Evolutionary conservation across 2,329 filamentous ascomycete species (phyloP).

Genomic region (Epichloe uncinata): DNA sequence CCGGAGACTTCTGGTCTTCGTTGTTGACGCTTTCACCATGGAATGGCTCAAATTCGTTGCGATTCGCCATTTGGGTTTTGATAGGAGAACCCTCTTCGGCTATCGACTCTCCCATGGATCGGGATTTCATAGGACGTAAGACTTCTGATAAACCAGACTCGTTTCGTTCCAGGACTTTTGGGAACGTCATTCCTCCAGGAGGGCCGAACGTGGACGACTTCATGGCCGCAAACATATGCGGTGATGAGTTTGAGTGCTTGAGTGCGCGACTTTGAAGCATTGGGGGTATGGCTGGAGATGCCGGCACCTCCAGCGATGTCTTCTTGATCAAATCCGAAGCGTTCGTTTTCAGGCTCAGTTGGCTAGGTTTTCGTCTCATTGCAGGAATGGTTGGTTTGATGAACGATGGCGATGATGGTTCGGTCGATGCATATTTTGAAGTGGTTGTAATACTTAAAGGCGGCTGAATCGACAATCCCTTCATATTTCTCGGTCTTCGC

Average conservation of each 20-base stretch:
- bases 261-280: constrained; percentile 49
- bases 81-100: constrained; percentile 46
- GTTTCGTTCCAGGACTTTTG: constrained; percentile 45
- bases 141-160: constrained; percentile 47
- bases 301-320: constrained; percentile 38
- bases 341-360: constrained; percentile 64
- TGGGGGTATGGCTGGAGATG: constrained; percentile 41
- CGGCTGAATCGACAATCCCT: constrained; percentile 67
- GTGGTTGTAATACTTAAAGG: constrained; percentile 34
- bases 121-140: constrained; percentile 36
- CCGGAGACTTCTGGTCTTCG: constrained; percentile 68
- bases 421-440: constrained; percentile 40
- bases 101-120: constrained; percentile 30
- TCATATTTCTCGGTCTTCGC: constrained; percentile 67
- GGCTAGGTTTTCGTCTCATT: constrained; percentile 62
- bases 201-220: constrained; percentile 48
- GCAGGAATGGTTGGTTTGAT: constrained; percentile 65
- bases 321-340: constrained; percentile 40
- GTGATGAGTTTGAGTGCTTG: constrained; percentile 55
- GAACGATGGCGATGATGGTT: constrained; percentile 62
- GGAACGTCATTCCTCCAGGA: constrained; percentile 49
- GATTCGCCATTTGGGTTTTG: constrained; percentile 46
- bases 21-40: constrained; percentile 56
- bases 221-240: constrained; percentile 48
- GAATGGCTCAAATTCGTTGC: constrained; percentile 40